Evolutionary conservation across 768 basidiomycete genomes (phyloP), one percentile per base, ranked within the genome.

Genomic region (Boletus rubropictus): DNA sequence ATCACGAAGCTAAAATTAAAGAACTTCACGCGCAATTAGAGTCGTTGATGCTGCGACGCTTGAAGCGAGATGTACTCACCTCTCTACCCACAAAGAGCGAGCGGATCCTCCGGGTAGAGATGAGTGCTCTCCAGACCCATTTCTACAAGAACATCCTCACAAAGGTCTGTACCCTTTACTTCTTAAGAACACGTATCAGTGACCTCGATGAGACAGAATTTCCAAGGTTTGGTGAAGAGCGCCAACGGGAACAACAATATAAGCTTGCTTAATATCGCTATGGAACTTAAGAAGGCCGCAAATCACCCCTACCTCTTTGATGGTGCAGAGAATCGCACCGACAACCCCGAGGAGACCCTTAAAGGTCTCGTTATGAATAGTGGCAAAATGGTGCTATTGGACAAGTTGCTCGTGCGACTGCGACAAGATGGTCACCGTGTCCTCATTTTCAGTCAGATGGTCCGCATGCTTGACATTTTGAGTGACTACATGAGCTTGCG

Each of bases 381-480:
- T 51, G 96, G 96, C 28, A 99, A 99, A 73, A 84, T 99, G 86
- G 94, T 98, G 40, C 72, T 99, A 27, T 83, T 99, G 45, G 96
- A 99, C 72, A 99, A 99, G 67, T 80, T 99, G 14, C 81, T 98
- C n/a, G 78, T 76, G 20, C 83, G 90, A 15, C 78, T 98, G 41
- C 87, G 87, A 58, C 82, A 80, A 55, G 95, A 98, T 63, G 89
- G 89, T 3, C 96, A 98, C 60, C 88, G 96, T 41, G 96, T 99
- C 22, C 78, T 99, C 57, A 98, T 99, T 58, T 99, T 99, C 75
- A 96, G 93, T 60, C 92, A 97, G 69, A 99, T 99, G 96, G 94
- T 98, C 49, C 83, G 96, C 49, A 90, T 98, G 82, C 77, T 99
- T 37, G 96, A 99, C 69, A 98, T 99, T 64, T 80, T 99, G 59